A percentile compares a stretch with the other conserved stretches of the same genome.
Conservation (phyloP, 208 protist species). For the Leishmania gerbilli region DNA sequence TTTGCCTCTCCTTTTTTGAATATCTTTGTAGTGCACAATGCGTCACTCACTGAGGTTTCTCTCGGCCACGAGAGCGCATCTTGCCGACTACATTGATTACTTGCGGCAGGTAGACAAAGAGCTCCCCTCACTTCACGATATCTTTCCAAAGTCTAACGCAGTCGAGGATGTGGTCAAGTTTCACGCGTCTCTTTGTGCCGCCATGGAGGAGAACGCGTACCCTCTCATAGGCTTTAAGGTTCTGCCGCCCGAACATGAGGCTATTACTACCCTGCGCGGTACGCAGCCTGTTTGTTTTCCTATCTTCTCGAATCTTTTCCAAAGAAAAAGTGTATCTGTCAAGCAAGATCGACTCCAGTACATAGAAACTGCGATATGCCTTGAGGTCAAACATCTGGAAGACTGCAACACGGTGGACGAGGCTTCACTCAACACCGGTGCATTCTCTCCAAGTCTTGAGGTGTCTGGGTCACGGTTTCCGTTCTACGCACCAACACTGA, state of each 20-base stretch:
- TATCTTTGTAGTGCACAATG: constrained; percentile 13
- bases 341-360: constrained; percentile 66
- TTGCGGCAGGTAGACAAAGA: constrained; percentile 60
- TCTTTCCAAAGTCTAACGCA: constrained; percentile 59
- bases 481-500: constrained; percentile 70
- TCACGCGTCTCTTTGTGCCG: constrained; percentile 65
- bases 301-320: constrained; percentile 66
- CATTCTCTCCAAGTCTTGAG: constrained; percentile 59
- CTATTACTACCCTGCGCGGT: constrained; percentile 45
- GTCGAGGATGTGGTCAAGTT: constrained; percentile 59
- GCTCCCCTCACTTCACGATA: constrained; percentile 59
- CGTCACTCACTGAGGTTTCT: constrained; percentile 19
- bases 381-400: constrained; percentile 44
- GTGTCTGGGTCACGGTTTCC: constrained; percentile 81
- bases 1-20: neutral
- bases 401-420: constrained; percentile 22
- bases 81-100: constrained; percentile 68
- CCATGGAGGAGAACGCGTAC: constrained; percentile 53
- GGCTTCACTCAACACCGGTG: constrained; percentile 18
- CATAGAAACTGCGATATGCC: constrained; percentile 63
- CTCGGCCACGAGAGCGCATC: constrained; percentile 27
- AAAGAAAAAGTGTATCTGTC: constrained; percentile 31
- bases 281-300: constrained; percentile 62
- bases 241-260: constrained; percentile 45
- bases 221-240: constrained; percentile 78